Evolutionary conservation across 768 basidiomycete genomes (phyloP).

Genomic region (Collybia sp.): DNA sequence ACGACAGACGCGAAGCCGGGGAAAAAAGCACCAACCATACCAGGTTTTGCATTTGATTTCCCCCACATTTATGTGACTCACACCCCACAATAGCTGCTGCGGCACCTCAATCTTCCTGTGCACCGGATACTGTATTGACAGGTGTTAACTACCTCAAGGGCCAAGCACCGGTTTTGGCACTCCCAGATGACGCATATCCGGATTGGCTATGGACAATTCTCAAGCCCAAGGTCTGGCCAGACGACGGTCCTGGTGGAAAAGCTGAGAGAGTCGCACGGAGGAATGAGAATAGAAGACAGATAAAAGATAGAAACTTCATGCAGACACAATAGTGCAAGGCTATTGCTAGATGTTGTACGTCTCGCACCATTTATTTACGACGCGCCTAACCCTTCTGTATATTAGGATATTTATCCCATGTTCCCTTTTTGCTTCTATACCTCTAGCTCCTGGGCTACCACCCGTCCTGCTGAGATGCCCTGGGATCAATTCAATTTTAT

Average conservation of each 20-base stretch:
- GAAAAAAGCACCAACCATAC: too few species aligned
- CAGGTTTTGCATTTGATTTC: too few species aligned
- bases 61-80: neutral
- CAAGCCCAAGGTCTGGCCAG: constrained; percentile 51
- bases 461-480: too few species aligned
- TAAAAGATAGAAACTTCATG: constrained; percentile 86
- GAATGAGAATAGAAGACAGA: constrained; percentile 57
- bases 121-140: constrained; percentile 68
- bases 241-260: constrained; percentile 74
- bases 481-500: too few species aligned
- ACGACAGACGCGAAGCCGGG: too few species aligned
- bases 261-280: constrained; percentile 54
- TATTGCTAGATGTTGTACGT: too few species aligned
- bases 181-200: constrained; percentile 82
- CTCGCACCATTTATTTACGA: too few species aligned
- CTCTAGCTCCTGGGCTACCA: too few species aligned
- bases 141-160: constrained; percentile 83
- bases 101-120: constrained; percentile 54
- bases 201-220: constrained; percentile 84
- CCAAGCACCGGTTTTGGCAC: constrained; percentile 70
- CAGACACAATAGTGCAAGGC: constrained; percentile 54
- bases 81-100: constrained; percentile 10
- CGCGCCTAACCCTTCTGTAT: too few species aligned
- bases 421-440: too few species aligned
- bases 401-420: too few species aligned